Conservation (phyloP, 1,284 basidiomycete species). For the Baeospora myosura region DNA sequence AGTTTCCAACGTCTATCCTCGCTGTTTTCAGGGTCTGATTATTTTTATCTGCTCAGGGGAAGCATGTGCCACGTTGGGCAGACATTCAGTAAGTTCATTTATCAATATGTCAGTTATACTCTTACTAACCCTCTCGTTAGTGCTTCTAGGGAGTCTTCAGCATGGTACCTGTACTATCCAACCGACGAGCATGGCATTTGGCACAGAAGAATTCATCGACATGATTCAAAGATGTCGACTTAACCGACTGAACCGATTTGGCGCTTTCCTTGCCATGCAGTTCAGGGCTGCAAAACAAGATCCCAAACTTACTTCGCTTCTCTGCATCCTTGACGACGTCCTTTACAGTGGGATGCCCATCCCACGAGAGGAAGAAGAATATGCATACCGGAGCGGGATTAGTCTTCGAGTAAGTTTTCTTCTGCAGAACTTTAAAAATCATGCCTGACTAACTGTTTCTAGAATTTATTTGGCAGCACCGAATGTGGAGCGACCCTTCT, state of each 20-base stretch:
- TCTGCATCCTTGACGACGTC: constrained; percentile 52
- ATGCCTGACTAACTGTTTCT: constrained; percentile 10
- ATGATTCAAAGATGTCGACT: constrained; percentile 63
- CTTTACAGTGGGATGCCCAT: constrained; percentile 56
- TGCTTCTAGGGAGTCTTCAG: constrained; percentile 62
- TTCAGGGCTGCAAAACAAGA: constrained; percentile 53
- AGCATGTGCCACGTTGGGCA: constrained; percentile 68
- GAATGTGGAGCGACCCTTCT: constrained; percentile 63
- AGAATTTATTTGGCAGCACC: constrained; percentile 69
- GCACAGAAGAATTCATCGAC: constrained; percentile 59
- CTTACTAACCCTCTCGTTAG: constrained; percentile 28
- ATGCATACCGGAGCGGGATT: constrained; percentile 50
- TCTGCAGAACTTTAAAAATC: neutral
- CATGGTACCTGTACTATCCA: constrained; percentile 67
- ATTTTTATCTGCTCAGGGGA: constrained; percentile 31
- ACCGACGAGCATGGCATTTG: constrained; percentile 54
- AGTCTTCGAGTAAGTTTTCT: constrained; percentile 40
- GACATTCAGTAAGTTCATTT: constrained; percentile 47
- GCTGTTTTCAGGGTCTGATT: constrained; percentile 5
- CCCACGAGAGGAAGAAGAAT: constrained; percentile 57
- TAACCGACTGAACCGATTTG: constrained; percentile 66
- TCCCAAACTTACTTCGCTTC: constrained; percentile 49
- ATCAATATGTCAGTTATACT: constrained; percentile 14
- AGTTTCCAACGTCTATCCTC: constrained; percentile 19
- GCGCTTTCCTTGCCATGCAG: constrained; percentile 55